Percentiles rank a stretch among this genome's conserved stretches.
Conservation (phyloP, 805 yeast genomes). For the Danielozyma ontarioensis region DNA sequence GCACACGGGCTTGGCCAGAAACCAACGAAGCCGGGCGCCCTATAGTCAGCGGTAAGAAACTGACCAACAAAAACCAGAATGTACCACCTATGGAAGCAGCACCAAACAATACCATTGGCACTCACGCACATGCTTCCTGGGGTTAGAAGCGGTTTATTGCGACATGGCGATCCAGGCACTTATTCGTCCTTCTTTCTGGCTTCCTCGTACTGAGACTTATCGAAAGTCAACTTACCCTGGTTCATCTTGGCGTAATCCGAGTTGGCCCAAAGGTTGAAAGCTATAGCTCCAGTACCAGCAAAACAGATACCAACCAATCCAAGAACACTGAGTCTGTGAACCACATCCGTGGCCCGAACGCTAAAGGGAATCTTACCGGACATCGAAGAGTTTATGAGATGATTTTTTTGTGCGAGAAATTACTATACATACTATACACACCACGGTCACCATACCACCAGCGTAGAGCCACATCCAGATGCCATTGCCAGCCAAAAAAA, state of each 20-base stretch:
- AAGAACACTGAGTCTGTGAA: conserved; percentile 38
- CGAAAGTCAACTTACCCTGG: conserved; percentile 34
- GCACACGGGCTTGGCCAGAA: no score
- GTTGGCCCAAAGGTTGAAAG: conserved; percentile 38
- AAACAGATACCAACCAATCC: conserved; percentile 35
- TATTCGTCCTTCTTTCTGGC: conserved; percentile 12
- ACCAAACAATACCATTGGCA: no score
- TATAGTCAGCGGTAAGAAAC: no score
- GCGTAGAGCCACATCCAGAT: no score
- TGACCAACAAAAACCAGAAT: no score
- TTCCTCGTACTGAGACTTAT: conserved; percentile 26
- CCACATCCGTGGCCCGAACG: conserved; percentile 40
- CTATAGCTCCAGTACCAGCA: conserved; percentile 34
- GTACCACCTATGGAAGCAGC: no score
- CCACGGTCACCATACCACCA: no score
- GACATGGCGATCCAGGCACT: not conserved
- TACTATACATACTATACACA: no score
- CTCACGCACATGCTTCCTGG: no score
- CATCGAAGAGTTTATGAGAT: conserved; percentile 6
- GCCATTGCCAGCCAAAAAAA: no score
- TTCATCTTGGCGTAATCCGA: conserved; percentile 40
- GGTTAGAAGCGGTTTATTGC: no score
- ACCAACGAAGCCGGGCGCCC: no score
- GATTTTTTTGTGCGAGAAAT: conserved; percentile 4
- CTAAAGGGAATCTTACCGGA: conserved; percentile 24